Base-by-base conservation (phyloP, 2,329 filamentous ascomycete species). In the Cercospora zeae-maydis region DNA sequence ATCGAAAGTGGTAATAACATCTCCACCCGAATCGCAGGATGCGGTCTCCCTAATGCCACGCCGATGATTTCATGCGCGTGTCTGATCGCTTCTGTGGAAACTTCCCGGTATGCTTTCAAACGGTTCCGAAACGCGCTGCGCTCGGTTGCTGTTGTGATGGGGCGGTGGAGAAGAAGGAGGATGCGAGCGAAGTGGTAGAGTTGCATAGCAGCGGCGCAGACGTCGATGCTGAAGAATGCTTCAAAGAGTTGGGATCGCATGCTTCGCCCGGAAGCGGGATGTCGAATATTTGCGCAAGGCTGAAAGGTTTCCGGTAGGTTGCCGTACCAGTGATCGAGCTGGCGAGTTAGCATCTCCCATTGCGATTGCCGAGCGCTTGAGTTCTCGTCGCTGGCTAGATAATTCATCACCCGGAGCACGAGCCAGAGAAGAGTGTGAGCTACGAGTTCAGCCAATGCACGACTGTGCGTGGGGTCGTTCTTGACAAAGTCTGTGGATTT, bases 401-500 rank as follows among this genome's bases (percentile, higher is more conserved):
- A 87, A 71, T 89, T 89, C 61, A 87, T 82, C 1, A 88, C 81
- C 65, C 87, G 87, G 0, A 86, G 82, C 59, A 87, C 79, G 13
- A 89, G 80, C 85, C 86, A 89, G 2, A 88, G 81, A 1, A 89
- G 72, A 0, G 84, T 84, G 67, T 89, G 88, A 19, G 83, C 83
- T 53, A 87, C 84, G 52, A 86, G 65, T 49, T 75, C 68, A 11
- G 67, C 65, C 3, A 69, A 66, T n/a, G 65, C 64, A 19, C 69
- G 67, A 21, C 66, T 67, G 56, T 72, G 68, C 13, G 59, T 56
- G 3, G 68, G 78, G 61, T 88, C 86, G 73, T 88, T 84, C 65
- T 81, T 82, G 77, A 86, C 83, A 16, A 79, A 72, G 56, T 74
- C 73, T 66, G 81, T 72, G 66, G 81, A 64, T 63, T 81, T 68